Evolutionary conservation across 148 eudicot genomes (phyloP).

Genomic region (Vaccinium corymbosum): DNA sequence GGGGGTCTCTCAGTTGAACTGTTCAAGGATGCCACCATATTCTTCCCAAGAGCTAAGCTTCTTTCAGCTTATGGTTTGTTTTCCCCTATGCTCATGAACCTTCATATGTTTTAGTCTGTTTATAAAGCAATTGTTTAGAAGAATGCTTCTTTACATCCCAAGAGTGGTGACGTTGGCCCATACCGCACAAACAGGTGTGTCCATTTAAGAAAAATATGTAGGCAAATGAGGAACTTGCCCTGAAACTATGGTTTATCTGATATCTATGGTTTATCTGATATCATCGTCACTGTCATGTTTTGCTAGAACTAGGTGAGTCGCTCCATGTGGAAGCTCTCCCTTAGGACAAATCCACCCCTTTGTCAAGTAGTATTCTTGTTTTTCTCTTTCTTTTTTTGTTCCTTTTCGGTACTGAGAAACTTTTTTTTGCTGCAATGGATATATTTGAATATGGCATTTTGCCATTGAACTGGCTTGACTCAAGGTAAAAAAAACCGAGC

Average conservation of each 20-base stretch:
- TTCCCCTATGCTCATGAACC: neutral
- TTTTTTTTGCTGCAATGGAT: neutral
- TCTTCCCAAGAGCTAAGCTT: slow-evolving; percentile 68
- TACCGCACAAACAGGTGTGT: neutral
- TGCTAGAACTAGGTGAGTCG: neutral
- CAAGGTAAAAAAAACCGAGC: neutral
- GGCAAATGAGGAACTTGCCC: neutral
- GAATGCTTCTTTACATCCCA: neutral
- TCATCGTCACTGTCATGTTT: neutral
- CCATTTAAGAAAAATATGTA: neutral
- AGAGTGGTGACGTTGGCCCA: neutral
- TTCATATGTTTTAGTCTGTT: neutral
- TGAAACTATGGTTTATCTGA: neutral
- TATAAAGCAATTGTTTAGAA: neutral
- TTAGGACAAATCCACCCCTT: neutral
- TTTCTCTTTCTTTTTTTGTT: neutral
- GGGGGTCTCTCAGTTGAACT: slow-evolving; percentile 70
- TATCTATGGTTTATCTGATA: neutral
- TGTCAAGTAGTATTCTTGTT: neutral
- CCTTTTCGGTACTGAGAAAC: neutral
- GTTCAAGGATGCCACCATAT: slow-evolving; percentile 36
- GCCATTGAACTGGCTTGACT: neutral
- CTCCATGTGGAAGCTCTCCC: neutral
- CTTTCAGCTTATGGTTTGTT: slow-evolving; percentile 81
- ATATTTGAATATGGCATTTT: neutral